These are phyloP conservation scores for Mycosphaerella sp. DNA, from an alignment of 2,329 filamentous ascomycete species.

Conservation along the genomic window DNA sequence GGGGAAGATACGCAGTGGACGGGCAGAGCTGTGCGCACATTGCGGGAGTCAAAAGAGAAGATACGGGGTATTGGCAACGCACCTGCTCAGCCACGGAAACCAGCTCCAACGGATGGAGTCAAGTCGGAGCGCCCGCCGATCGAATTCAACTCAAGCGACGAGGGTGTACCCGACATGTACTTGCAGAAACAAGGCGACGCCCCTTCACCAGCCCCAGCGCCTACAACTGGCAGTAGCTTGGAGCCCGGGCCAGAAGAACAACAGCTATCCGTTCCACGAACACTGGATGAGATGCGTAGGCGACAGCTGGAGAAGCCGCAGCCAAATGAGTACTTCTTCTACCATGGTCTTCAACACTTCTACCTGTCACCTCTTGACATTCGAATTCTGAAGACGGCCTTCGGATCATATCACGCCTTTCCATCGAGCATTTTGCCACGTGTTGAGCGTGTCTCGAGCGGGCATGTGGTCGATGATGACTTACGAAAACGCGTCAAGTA, in stretches of 20 bases:
- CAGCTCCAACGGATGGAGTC: constrained; percentile 27
- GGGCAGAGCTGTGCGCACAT: constrained; percentile 68
- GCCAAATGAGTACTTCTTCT: constrained; percentile 69
- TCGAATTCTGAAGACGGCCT: constrained; percentile 82
- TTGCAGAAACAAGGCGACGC: constrained; percentile 22
- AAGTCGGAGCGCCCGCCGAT: constrained; percentile 40
- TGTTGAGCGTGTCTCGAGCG: constrained; percentile 82
- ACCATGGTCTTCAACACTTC: constrained; percentile 77
- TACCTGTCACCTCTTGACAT: constrained; percentile 90
- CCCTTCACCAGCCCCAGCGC: constrained; percentile 1
- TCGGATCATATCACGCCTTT: constrained; percentile 73
- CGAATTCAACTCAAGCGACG: constrained; percentile 41
- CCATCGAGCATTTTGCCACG: constrained; percentile 79
- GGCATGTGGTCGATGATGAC: constrained; percentile 79
- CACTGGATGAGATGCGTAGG: constrained; percentile 42
- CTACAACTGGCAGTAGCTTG: constrained; percentile 21
- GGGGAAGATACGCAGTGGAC: constrained; percentile 92
- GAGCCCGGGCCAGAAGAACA: constrained; percentile 27
- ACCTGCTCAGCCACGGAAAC: constrained; percentile 48
- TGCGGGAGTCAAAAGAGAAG: constrained; percentile 71
- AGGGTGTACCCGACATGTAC: constrained; percentile 49
- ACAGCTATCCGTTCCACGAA: constrained; percentile 33
- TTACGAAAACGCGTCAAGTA: constrained; percentile 81
- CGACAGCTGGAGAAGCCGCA: constrained; percentile 41
- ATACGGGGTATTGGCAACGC: constrained; percentile 61